Evolutionary conservation across 2,329 filamentous ascomycete species (phyloP).

Genomic region (Rhexocercosporidium sp.): DNA sequence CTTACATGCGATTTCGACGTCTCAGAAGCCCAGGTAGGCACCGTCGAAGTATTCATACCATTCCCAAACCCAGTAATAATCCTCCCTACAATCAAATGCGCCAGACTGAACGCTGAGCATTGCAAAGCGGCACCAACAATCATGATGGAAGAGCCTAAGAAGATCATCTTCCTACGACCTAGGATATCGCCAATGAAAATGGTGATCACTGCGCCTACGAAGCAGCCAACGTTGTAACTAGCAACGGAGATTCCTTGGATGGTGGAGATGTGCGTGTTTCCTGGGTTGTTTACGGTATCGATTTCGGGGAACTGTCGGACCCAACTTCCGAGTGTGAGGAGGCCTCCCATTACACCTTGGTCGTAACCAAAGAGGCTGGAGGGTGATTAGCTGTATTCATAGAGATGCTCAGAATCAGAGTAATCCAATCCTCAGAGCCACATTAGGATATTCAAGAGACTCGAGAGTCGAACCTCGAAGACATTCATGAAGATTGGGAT

Average conservation of each 20-base stretch:
- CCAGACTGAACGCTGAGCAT: slow-evolving; percentile 49
- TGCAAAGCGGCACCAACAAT: slow-evolving; percentile 57
- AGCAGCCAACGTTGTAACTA: slow-evolving; percentile 65
- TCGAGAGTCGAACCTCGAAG: background rate
- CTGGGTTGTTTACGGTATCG: slow-evolving; percentile 46
- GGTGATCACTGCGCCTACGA: slow-evolving; percentile 53
- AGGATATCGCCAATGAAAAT: slow-evolving; percentile 60
- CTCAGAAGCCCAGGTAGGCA: slow-evolving; percentile 66
- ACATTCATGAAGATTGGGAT: slow-evolving; percentile 44
- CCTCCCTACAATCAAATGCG: slow-evolving; percentile 60
- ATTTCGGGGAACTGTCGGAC: slow-evolving; percentile 58
- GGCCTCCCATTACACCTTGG: slow-evolving; percentile 53
- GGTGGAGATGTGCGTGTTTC: slow-evolving; percentile 35
- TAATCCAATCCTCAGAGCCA: no score
- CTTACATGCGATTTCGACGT: slow-evolving; percentile 55
- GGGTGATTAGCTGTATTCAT: background rate
- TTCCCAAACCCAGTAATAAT: slow-evolving; percentile 56
- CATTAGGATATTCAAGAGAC: background rate
- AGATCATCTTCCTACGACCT: slow-evolving; percentile 61
- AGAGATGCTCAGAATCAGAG: no score
- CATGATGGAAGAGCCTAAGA: slow-evolving; percentile 62
- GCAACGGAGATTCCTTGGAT: slow-evolving; percentile 57
- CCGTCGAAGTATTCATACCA: slow-evolving; percentile 54
- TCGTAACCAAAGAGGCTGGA: slow-evolving; percentile 52
- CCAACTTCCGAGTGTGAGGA: slow-evolving; percentile 53